A percentile compares a stretch with the other conserved stretches of the same genome.
Evolutionary conservation across 2,329 filamentous ascomycete genomes (phyloP).

Genomic region (Fusarium clavum): DNA sequence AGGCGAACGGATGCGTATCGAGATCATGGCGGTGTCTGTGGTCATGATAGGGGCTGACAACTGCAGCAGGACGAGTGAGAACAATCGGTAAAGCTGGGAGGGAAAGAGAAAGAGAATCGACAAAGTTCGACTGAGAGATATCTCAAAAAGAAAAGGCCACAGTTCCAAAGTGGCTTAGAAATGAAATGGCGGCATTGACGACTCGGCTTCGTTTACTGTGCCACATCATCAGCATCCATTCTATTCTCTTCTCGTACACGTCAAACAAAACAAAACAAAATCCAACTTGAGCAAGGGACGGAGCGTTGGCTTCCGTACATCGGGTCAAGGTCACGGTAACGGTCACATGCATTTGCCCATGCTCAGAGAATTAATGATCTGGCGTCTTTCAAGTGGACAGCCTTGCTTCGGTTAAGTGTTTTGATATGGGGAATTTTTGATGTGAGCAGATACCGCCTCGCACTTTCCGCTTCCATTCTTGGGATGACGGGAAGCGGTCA

Average conservation of each 20-base stretch:
- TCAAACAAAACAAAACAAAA: constrained; percentile 9
- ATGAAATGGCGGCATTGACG: constrained; percentile 19
- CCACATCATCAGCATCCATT: constrained; percentile 26
- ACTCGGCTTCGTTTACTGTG: constrained; percentile 17
- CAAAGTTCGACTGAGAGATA: background rate
- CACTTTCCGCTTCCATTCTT: constrained; percentile 3
- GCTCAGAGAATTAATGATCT: constrained; percentile 33
- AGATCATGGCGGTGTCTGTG: constrained; percentile 1
- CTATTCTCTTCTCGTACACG: constrained; percentile 15
- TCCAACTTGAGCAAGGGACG: constrained; percentile 9
- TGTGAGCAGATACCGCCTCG: constrained; percentile 21
- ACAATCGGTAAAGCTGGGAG: background rate
- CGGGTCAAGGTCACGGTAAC: constrained; percentile 13
- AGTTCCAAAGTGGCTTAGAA: constrained; percentile 14
- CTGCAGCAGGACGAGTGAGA: background rate
- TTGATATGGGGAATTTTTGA: constrained; percentile 23
- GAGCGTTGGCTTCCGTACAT: constrained; percentile 36
- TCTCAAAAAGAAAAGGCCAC: constrained; percentile 5
- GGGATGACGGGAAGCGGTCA: constrained; percentile 22
- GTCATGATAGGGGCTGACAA: background rate
- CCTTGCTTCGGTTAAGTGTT: constrained; percentile 27
- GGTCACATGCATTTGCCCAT: constrained; percentile 46
- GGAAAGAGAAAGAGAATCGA: constrained; percentile 1
- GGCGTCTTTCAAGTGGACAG: constrained; percentile 36
- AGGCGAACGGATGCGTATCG: background rate